Conservation (phyloP, 805 yeast species). For the Teunomyces barrocoloradensis region DNA sequence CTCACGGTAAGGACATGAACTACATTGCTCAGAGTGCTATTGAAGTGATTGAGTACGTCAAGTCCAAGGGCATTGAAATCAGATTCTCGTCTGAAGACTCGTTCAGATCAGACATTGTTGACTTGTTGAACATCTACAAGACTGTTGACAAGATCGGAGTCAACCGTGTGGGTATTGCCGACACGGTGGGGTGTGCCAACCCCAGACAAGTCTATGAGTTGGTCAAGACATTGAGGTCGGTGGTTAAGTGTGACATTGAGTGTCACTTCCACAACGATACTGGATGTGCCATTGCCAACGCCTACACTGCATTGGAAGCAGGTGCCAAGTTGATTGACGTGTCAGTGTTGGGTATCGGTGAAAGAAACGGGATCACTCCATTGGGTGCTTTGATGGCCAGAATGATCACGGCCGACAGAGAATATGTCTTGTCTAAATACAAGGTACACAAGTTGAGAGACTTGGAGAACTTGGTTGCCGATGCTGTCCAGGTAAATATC, state of each 20-base stretch:
- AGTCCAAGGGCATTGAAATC: slow-evolving; percentile 58
- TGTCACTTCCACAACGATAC: slow-evolving; percentile 64
- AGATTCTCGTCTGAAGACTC: slow-evolving; percentile 61
- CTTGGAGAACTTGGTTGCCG: slow-evolving; percentile 57
- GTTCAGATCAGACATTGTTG: slow-evolving; percentile 59
- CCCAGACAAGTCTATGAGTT: slow-evolving; percentile 62
- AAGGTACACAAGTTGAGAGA: slow-evolving; percentile 56
- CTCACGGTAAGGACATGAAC: slow-evolving; percentile 62
- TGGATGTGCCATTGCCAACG: slow-evolving; percentile 63
- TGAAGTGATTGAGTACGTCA: slow-evolving; percentile 59
- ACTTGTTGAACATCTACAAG: slow-evolving; percentile 55
- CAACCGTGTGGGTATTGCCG: slow-evolving; percentile 62
- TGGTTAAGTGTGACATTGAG: slow-evolving; percentile 58
- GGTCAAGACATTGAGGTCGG: slow-evolving; percentile 55
- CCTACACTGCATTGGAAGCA: slow-evolving; percentile 61
- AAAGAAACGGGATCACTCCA: slow-evolving; percentile 62
- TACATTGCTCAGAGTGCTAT: slow-evolving; percentile 55
- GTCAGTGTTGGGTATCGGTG: slow-evolving; percentile 60
- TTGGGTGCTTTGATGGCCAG: slow-evolving; percentile 62
- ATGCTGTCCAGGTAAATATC: slow-evolving; percentile 55
- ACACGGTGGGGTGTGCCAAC: slow-evolving; percentile 63
- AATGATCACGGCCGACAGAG: slow-evolving; percentile 62
- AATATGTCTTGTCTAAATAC: slow-evolving; percentile 56
- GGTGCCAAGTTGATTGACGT: slow-evolving; percentile 61
- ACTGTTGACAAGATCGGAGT: slow-evolving; percentile 64